Evolutionary conservation across 768 basidiomycete genomes (phyloP).

Genomic region (Leucocoprinus leucothites): DNA sequence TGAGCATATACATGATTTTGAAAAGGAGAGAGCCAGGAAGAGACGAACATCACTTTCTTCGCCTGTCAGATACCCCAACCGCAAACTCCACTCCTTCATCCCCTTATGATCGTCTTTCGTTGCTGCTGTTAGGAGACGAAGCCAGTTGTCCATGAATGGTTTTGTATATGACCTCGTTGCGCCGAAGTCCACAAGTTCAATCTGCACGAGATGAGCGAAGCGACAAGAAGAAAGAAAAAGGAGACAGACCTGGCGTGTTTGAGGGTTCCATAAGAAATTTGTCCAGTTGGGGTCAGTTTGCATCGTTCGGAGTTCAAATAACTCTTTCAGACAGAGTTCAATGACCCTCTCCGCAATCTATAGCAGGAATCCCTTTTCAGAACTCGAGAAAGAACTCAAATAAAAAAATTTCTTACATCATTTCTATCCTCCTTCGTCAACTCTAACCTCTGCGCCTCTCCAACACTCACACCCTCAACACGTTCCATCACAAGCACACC

Average conservation of each 20-base stretch:
- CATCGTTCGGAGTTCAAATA: slow-evolving; percentile 91
- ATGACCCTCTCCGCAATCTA: slow-evolving; percentile 85
- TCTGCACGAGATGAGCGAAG: slow-evolving; percentile 29
- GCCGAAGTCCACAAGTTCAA: slow-evolving; percentile 94
- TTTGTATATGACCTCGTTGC: slow-evolving; percentile 85
- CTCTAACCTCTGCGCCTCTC: slow-evolving; percentile 51
- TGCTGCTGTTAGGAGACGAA: slow-evolving; percentile 78
- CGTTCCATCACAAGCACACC: slow-evolving; percentile 89
- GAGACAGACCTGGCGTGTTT: slow-evolving; percentile 51
- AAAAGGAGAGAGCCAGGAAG: not conserved
- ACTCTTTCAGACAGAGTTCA: slow-evolving; percentile 83
- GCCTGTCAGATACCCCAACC: slow-evolving; percentile 88
- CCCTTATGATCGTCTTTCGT: slow-evolving; percentile 60
- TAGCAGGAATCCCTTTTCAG: not conserved
- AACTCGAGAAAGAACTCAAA: not conserved
- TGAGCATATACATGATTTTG: slow-evolving; percentile 1
- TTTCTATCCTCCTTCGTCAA: slow-evolving; percentile 66
- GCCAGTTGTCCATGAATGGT: slow-evolving; percentile 88
- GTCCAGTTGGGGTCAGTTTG: slow-evolving; percentile 99
- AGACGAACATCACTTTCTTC: slow-evolving; percentile 70
- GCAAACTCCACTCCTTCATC: slow-evolving; percentile 72
- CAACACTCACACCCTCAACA: slow-evolving; percentile 79
- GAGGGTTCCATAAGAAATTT: slow-evolving; percentile 87
- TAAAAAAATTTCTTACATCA: slow-evolving; percentile 44
- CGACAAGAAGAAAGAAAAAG: not conserved